Base-by-base conservation (phyloP, 192 early-diverging fungal species). In the Entomortierella parvispora region DNA sequence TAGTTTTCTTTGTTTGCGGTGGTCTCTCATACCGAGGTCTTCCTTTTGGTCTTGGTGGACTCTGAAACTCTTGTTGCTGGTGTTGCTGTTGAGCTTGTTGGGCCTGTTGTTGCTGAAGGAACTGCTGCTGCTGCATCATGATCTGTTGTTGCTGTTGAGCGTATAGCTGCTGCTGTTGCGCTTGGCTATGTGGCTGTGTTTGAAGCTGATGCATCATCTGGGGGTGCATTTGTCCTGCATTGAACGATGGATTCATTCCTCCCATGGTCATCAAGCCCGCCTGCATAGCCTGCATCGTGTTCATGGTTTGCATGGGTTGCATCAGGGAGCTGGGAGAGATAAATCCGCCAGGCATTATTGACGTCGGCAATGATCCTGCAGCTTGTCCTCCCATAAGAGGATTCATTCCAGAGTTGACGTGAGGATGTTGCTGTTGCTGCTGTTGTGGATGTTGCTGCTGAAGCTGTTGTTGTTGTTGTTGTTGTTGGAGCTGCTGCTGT, bases 161-260 rank as follows among this genome's bases (percentile, higher is more conserved):
- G 2, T 62, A 43, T 22, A 45, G 44, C 20, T 49, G 44, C n/a
- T 58, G 54, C 2, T 61, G 58, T 32, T 63, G 60, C 11, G 40
- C 37, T 45, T 57, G 55, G 0, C 17, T 47, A 31, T 62, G 69
- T 29, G 48, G 55, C 29, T 63, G 69, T n/a, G 52, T 58, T 15
- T 76, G 72, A 18, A 51, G 37, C 23, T 76, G 71, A n/a, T 75
- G 72, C 44, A 76, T 61, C 65, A 76, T 58, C 23, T 76, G 72
- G 0, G 72, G 72, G 28, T 76, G 72, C 33, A 76, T 60, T 22
- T 76, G 72, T 46, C 53, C 51, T 59, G 66, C 62, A 18, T 63
- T 76, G 26, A 53, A 44, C n/a, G n/a, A n/a, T n/a, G n/a, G n/a
- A n/a, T n/a, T n/a, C n/a, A n/a, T n/a, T n/a, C n/a, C n/a, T n/a